These are phyloP conservation scores for Lentinula lateritia DNA, from an alignment of 768 basidiomycete species.

Conservation along the genomic window DNA sequence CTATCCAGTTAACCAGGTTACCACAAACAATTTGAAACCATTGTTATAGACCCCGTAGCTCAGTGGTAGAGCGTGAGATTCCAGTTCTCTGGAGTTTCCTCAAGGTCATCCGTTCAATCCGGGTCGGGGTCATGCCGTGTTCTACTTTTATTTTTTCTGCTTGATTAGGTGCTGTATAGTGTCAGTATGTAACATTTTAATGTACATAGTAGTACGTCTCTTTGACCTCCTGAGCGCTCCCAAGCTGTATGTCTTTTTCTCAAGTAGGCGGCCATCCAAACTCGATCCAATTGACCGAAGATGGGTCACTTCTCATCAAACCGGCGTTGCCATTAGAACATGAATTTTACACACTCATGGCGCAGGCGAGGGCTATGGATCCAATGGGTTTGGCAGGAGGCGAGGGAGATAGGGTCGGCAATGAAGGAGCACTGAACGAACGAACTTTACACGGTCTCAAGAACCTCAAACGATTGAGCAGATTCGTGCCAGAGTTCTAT, in stretches of 20 bases:
- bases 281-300: constrained; percentile 56
- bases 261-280: constrained; percentile 84
- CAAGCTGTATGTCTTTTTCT: constrained; percentile 29
- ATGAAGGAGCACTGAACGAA: constrained; percentile 15
- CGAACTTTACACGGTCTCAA: background rate
- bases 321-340: constrained; percentile 60
- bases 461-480: constrained; percentile 37
- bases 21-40: too few relatives aligned
- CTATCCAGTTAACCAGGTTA: too few relatives aligned
- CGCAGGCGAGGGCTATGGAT: background rate
- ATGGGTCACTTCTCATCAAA: constrained; percentile 80
- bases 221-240: too few relatives aligned
- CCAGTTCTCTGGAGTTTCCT: background rate
- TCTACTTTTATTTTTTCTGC: too few relatives aligned
- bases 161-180: too few relatives aligned
- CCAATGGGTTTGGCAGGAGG: constrained; percentile 17
- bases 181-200: too few relatives aligned
- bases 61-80: constrained; percentile 3
- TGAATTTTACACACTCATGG: constrained; percentile 49
- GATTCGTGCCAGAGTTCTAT: constrained; percentile 69
- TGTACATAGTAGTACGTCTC: too few relatives aligned
- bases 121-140: constrained; percentile 40
- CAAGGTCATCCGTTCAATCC: constrained; percentile 47
- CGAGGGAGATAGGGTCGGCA: constrained; percentile 27
- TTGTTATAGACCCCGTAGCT: background rate